Base-by-base conservation (phyloP, 2,329 filamentous ascomycete species). In the Mollisiaceae sp. region DNA sequence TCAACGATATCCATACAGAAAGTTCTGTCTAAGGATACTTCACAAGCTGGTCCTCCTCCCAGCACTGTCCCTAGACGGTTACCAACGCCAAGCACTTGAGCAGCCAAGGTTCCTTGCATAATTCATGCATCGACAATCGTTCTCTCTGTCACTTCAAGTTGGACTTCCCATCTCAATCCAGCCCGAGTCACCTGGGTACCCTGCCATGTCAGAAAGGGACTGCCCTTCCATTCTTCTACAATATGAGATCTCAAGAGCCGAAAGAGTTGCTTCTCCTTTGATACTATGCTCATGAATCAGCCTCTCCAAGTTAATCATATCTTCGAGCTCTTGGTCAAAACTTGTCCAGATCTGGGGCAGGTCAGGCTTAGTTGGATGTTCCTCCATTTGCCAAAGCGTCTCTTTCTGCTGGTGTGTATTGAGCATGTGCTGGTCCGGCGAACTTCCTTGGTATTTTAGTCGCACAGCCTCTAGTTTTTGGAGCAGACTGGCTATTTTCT, bases 101-200 rank as follows among this genome's bases (percentile, higher is more conserved):
- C 41, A n/a, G 11, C 47, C 39, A 52, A 45, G 36, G 43, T 50
- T 50, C 50, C 24, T 35, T 32, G 32, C 32, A 52, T 52, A 52
- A 50, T 12, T 27, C 54, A 58, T 52, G 54, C 41, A 52, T 24
- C 41, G 50, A 52, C 20, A 41, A 22, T 47, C 52, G 12, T 45
- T 24, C n/a, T 38, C 45, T 8, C 15, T 14, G 52, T 36, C 18
- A 22, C 41, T 38, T 47, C 20, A 43, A 18, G 43, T 18, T 22
- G 24, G 38, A 24, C 43, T 54, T 24, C 41, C 24, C 41, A 63
- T 59, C 24, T 59, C 61, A 24, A 45, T 41, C 61, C 61, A 63
- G 22, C 24, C 32, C 20, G 56, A 36, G 24, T 59, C 55, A 39
- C 20, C 45, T 45, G 8, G 12, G n/a, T 45, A 45, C 43, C n/a